These are phyloP conservation scores for Hypomyces perniciosus DNA, from an alignment of 2,329 filamentous ascomycete species.

Conservation along the genomic window DNA sequence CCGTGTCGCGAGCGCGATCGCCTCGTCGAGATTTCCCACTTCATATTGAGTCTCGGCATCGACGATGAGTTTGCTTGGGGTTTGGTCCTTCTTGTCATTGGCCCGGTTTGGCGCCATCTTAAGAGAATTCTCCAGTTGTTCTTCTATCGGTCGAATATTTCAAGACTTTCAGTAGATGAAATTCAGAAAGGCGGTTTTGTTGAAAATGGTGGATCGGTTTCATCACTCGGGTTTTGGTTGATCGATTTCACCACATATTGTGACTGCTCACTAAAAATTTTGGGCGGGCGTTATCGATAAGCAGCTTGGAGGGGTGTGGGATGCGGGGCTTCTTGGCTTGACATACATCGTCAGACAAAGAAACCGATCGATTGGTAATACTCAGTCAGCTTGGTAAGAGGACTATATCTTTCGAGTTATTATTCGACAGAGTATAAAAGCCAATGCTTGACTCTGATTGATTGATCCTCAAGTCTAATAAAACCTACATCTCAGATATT, in stretches of 20 bases:
- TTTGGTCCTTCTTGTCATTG: conserved; percentile 28
- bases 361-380: neutral
- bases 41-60: conserved; percentile 38
- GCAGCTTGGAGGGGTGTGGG: conserved; percentile 2
- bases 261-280: conserved; percentile 19
- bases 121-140: neutral
- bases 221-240: too few relatives aligned
- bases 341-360: neutral
- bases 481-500: too few relatives aligned
- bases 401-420: neutral
- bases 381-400: neutral
- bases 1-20: conserved; percentile 33
- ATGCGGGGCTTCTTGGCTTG: conserved; percentile 17
- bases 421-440: neutral
- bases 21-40: conserved; percentile 37
- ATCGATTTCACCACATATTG: too few relatives aligned
- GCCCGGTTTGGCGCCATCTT: conserved; percentile 38
- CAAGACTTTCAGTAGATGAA: neutral
- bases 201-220: neutral
- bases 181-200: neutral
- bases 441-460: too few relatives aligned
- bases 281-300: conserved; percentile 29
- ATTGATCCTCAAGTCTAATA: too few relatives aligned
- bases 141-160: neutral
- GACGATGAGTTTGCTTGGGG: conserved; percentile 26